Percentiles rank a stretch among this genome's conserved stretches.
Evolutionary conservation across 1,284 basidiomycete species (phyloP).

Genomic region (Sanguinoderma infundibulare): DNA sequence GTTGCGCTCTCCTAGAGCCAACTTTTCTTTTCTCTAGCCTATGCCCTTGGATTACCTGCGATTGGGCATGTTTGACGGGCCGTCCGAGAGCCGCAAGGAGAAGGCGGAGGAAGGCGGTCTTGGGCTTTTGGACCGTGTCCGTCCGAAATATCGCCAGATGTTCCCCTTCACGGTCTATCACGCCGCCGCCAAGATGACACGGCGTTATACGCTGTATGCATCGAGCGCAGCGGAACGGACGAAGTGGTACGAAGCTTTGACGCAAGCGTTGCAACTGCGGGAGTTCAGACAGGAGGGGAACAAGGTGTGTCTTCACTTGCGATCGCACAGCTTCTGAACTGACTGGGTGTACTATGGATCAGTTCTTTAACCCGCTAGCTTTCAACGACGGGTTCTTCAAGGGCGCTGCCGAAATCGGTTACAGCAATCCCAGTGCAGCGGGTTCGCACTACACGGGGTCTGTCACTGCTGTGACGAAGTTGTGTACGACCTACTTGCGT

Average conservation of each 20-base stretch:
- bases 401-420: constrained; percentile 39
- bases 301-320: constrained; percentile 50
- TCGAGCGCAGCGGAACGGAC: constrained; percentile 56
- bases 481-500: constrained; percentile 51
- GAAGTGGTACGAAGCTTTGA: constrained; percentile 65
- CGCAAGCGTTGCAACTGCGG: constrained; percentile 64
- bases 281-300: constrained; percentile 68
- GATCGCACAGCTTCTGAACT: not conserved
- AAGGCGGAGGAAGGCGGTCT: constrained; percentile 54
- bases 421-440: constrained; percentile 21
- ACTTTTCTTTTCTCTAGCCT: constrained; percentile 50
- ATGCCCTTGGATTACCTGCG: constrained; percentile 78
- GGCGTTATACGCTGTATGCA: constrained; percentile 75
- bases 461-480: constrained; percentile 60
- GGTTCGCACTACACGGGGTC: constrained; percentile 54
- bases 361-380: constrained; percentile 65
- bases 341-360: not conserved
- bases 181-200: constrained; percentile 53
- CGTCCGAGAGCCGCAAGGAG: constrained; percentile 64
- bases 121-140: constrained; percentile 58
- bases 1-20: not conserved
- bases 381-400: constrained; percentile 69
- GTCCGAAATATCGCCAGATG: constrained; percentile 53
- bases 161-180: constrained; percentile 81
- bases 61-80: constrained; percentile 62